Percentiles rank a stretch among this genome's conserved stretches.
Conservation (phyloP, 2,329 filamentous ascomycete genomes). For the Sclerotinia sclerotiorum region DNA sequence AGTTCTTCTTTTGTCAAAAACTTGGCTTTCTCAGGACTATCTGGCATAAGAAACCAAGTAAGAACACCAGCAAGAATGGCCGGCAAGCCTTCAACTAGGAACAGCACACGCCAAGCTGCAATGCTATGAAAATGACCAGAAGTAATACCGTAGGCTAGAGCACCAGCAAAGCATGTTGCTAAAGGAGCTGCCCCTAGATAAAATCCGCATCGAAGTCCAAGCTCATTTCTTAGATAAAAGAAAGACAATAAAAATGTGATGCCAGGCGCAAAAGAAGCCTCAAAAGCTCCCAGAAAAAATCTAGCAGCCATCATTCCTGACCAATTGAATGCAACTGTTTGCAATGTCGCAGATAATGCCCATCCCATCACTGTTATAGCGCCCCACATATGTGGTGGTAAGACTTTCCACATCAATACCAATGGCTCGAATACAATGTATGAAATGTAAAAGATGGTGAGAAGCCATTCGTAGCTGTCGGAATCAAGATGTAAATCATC, state of each 20-base stretch:
- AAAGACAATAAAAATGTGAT: slow-evolving; percentile 49
- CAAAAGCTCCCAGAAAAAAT: slow-evolving; percentile 45
- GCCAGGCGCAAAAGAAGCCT: slow-evolving; percentile 41
- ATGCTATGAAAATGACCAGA: slow-evolving; percentile 53
- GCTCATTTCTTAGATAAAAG: slow-evolving; percentile 54
- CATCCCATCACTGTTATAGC: slow-evolving; percentile 43
- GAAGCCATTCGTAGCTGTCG: slow-evolving; percentile 43
- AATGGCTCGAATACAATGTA: slow-evolving; percentile 46
- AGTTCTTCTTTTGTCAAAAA: slow-evolving; percentile 49
- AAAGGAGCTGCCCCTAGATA: slow-evolving; percentile 66
- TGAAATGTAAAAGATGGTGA: slow-evolving; percentile 45
- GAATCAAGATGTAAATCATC: slow-evolving; percentile 51
- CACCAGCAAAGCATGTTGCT: slow-evolving; percentile 68
- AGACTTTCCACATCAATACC: slow-evolving; percentile 43
- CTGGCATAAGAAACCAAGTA: slow-evolving; percentile 55
- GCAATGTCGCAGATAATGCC: slow-evolving; percentile 46
- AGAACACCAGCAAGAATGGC: slow-evolving; percentile 54
- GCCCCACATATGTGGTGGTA: slow-evolving; percentile 43
- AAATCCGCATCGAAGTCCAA: slow-evolving; percentile 69
- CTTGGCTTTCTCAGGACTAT: slow-evolving; percentile 52
- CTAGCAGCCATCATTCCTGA: slow-evolving; percentile 41
- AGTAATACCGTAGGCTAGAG: slow-evolving; percentile 67
- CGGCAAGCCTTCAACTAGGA: slow-evolving; percentile 65
- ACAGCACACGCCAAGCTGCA: slow-evolving; percentile 62
- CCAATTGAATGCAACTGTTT: slow-evolving; percentile 41